These are phyloP conservation scores for Euclidium syriacum DNA, from an alignment of 345 rosid species.

Conservation along the genomic window DNA sequence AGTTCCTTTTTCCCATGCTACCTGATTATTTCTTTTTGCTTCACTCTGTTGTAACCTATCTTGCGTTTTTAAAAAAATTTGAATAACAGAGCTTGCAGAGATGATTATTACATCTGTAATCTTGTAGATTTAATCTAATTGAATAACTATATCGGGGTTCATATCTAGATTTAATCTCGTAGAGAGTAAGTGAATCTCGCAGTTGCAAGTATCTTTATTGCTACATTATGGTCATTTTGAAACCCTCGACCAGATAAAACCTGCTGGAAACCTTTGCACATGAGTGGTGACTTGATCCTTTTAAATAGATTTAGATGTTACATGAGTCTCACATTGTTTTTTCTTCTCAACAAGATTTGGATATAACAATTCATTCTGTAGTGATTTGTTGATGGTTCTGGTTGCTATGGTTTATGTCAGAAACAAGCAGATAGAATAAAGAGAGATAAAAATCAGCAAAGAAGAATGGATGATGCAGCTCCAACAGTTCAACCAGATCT, in stretches of 20 bases:
- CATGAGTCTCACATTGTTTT: not conserved
- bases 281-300: not conserved
- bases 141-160: not conserved
- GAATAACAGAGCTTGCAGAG: not conserved
- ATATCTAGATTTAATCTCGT: not conserved
- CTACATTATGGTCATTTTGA: not conserved
- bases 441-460: constrained; percentile 64
- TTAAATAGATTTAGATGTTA: not conserved
- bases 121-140: not conserved
- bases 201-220: not conserved
- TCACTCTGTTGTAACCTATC: not conserved
- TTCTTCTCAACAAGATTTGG: not conserved
- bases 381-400: constrained; percentile 7
- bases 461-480: constrained; percentile 75
- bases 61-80: not conserved
- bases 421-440: constrained; percentile 81
- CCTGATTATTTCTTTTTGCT: not conserved
- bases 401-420: constrained; percentile 37
- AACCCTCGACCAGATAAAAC: not conserved
- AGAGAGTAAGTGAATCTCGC: not conserved
- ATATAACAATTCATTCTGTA: not conserved
- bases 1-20: not conserved
- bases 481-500: constrained; percentile 63
- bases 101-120: not conserved
- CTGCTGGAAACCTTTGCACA: not conserved